Evolutionary conservation across 2,329 filamentous ascomycete genomes (phyloP), one percentile per base, ranked within the genome.

Genomic region (Chalara sp.): DNA sequence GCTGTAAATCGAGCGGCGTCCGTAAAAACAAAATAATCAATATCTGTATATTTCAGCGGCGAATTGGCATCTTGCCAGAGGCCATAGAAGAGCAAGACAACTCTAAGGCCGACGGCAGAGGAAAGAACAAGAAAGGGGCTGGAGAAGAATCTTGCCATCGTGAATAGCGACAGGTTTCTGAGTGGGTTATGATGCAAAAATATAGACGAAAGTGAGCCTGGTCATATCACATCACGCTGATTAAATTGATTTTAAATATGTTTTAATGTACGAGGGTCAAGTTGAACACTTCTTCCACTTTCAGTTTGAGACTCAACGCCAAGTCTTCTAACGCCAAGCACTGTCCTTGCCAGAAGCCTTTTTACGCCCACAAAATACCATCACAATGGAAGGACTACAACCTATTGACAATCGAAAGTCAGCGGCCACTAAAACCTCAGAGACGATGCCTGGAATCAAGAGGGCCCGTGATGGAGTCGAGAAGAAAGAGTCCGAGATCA

Each of bases 1-100:
- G 83, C 72, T 42, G 89, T 70, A 46, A 87, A 92, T 57, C 87
- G 86, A 2, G 93, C 82, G 30, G 93, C 93, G 68, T 97, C 92
- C 46, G 93, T 97, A 75, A 99, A 99, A 67, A 99, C 93, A 58
- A 90, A 83, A 71, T 99, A 99, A 76, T 99, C 93, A 62, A 99
- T 96, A 70, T 99, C 93, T 47, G 93, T 99, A 74, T 97, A 99
- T 72, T 97, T 97, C 65, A 99, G 73, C 11, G 92, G 84, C 6
- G 90, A 95, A 70, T 91, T 78, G 53, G 89, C 85, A 70, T 99
- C 93, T 72, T 99, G 93, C 76, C 88, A 91, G 54, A 89, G 80
- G 52, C 93, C 92, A 68, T 97, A 97, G 62, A 95, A 66, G 46
- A 97, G 79, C 56, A 99, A 83, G 32, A 73, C 67, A 5, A 81